These are phyloP conservation scores for Pestalotiopsis sp. DNA, from an alignment of 2,329 filamentous ascomycete species.

Conservation along the genomic window DNA sequence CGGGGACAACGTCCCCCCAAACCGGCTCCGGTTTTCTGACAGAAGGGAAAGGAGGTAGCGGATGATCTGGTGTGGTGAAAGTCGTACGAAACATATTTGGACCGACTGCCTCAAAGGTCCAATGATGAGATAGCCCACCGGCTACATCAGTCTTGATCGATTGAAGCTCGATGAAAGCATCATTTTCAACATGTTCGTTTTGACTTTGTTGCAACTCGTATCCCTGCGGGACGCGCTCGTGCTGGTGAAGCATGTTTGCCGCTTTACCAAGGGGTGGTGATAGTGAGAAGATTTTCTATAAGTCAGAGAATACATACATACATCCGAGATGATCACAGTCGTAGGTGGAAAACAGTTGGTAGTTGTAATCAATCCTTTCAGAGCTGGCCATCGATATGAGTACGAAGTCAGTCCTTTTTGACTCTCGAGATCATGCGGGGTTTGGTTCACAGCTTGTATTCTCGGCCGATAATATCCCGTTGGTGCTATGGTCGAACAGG, in stretches of 20 bases:
- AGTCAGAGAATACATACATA: too few relatives aligned
- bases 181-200: conserved; percentile 9
- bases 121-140: conserved; percentile 48
- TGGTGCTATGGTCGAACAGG: neutral
- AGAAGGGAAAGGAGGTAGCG: conserved; percentile 67
- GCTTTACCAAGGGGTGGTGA: neutral
- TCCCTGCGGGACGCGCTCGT: conserved; percentile 26
- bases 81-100: conserved; percentile 69
- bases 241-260: conserved; percentile 21
- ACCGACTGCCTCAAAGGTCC: conserved; percentile 64
- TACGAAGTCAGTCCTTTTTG: neutral
- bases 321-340: too few relatives aligned
- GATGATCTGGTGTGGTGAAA: conserved; percentile 64
- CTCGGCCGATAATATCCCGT: neutral
- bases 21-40: conserved; percentile 45
- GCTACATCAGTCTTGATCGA: conserved; percentile 33
- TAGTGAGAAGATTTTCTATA: neutral
- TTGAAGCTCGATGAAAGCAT: conserved; percentile 40
- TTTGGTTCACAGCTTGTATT: neutral
- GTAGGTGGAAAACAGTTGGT: too few relatives aligned
- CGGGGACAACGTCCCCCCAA: conserved; percentile 32
- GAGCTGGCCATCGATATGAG: too few relatives aligned
- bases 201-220: conserved; percentile 23
- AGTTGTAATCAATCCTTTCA: too few relatives aligned
- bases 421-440: conserved; percentile 1